phyloP scores from a whole-genome alignment of 805 yeast species.

The Starmerella ratchasimensis region DNA sequence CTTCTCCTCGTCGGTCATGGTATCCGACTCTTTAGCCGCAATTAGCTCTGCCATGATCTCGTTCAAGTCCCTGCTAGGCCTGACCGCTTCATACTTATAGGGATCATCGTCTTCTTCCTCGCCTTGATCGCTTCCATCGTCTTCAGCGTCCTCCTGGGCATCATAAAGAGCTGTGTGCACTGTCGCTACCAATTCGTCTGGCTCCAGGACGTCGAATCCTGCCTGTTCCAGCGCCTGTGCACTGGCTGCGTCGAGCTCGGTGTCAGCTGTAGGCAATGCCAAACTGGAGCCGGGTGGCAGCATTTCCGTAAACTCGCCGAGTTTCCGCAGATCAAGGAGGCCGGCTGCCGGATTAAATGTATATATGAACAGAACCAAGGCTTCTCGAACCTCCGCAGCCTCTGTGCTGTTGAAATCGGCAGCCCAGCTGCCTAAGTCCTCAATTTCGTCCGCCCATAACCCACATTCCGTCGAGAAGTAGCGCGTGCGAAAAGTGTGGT shows the following conservation, averaged over 20 bases:
- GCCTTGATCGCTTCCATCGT: slow-evolving; percentile 6
- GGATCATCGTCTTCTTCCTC: background rate
- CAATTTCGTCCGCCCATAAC: slow-evolving; percentile 28
- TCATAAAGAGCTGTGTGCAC: slow-evolving; percentile 14
- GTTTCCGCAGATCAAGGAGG: slow-evolving; percentile 1
- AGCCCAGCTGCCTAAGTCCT: slow-evolving; percentile 23
- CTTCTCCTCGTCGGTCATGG: slow-evolving; percentile 24
- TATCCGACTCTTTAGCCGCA: slow-evolving; percentile 18
- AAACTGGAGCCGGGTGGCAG: slow-evolving; percentile 22
- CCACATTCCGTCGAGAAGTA: slow-evolving; percentile 28
- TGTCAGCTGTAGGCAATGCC: slow-evolving; percentile 17
- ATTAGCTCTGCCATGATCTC: slow-evolving; percentile 21
- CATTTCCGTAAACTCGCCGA: slow-evolving; percentile 15
- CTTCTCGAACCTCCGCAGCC: slow-evolving; percentile 29
- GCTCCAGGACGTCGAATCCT: slow-evolving; percentile 21
- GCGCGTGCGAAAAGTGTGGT: slow-evolving; percentile 21
- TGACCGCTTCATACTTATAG: too few relatives aligned
- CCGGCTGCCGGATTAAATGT: slow-evolving; percentile 4
- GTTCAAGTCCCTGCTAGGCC: slow-evolving; percentile 20
- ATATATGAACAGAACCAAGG: slow-evolving; percentile 26
- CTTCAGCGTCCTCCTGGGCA: slow-evolving; percentile 7
- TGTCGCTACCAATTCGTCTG: slow-evolving; percentile 20
- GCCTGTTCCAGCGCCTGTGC: slow-evolving; percentile 9
- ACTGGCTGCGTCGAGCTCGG: slow-evolving; percentile 1
- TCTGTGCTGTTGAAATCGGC: slow-evolving; percentile 23